Evolutionary conservation across 208 protist genomes (phyloP).

Genomic region (Leishmania gerbilli): DNA sequence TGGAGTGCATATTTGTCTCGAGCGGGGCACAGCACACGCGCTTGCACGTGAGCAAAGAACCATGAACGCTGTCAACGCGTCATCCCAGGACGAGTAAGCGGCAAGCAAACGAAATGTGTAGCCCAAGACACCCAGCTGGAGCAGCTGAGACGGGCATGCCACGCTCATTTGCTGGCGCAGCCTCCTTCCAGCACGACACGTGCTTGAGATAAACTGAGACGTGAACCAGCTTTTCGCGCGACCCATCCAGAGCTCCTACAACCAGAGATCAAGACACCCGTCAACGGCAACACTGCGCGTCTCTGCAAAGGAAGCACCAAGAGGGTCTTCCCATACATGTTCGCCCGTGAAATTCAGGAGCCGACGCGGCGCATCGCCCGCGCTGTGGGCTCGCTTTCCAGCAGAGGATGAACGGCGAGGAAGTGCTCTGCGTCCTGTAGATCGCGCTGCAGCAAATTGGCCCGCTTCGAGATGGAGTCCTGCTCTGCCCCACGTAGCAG

Average conservation of each 20-base stretch:
- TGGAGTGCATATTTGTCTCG: not conserved
- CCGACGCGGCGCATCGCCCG: constrained; percentile 11
- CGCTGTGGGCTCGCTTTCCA: constrained; percentile 38
- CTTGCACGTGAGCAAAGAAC: not conserved
- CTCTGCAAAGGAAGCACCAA: not conserved
- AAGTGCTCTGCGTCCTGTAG: constrained; percentile 79
- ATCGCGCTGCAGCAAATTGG: constrained; percentile 65
- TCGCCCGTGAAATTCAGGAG: not conserved
- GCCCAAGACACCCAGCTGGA: not conserved
- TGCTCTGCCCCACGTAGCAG: constrained; percentile 70
- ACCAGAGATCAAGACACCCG: not conserved
- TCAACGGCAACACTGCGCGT: not conserved
- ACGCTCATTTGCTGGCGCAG: not conserved
- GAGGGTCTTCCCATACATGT: not conserved
- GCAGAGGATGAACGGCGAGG: constrained; percentile 42
- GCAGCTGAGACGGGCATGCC: not conserved
- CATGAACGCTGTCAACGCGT: not conserved
- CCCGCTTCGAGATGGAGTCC: constrained; percentile 70
- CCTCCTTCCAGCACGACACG: not conserved
- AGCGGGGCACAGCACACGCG: not conserved
- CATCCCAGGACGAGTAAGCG: not conserved
- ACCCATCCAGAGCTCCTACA: not conserved
- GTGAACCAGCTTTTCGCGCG: not conserved
- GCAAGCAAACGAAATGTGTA: not conserved
- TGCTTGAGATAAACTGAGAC: not conserved